These are phyloP conservation scores for Penicillium canariense DNA, from an alignment of 495 filamentous ascomycete genomes.

Conservation along the genomic window DNA sequence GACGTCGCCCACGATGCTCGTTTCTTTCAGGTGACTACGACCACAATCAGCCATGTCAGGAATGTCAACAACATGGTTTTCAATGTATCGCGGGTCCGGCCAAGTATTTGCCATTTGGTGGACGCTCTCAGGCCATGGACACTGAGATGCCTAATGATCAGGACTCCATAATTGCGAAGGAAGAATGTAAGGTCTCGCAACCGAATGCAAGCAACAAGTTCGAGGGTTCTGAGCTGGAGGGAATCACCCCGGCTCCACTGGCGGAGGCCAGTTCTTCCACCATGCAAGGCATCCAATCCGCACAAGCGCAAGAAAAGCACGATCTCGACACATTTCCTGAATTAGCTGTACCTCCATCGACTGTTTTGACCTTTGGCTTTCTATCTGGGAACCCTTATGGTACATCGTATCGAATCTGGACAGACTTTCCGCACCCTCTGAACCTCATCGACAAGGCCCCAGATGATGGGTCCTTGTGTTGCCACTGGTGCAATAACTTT, in stretches of 20 bases:
- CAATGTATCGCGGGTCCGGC: constrained; percentile 8
- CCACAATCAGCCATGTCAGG: not conserved
- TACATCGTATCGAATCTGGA: not conserved
- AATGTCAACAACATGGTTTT: constrained; percentile 3
- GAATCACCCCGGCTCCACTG: not conserved
- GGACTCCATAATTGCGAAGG: not conserved
- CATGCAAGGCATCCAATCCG: too few species aligned
- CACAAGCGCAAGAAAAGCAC: too few species aligned
- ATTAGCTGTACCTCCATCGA: not conserved
- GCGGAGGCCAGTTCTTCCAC: not conserved
- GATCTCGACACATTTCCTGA: too few species aligned
- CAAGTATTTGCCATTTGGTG: not conserved
- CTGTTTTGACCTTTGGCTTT: not conserved
- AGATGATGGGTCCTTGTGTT: not conserved
- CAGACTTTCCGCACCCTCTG: constrained; percentile 5
- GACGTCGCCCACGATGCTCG: not conserved
- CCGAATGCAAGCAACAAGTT: not conserved
- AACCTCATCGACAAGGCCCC: not conserved
- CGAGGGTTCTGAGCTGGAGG: not conserved
- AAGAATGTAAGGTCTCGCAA: not conserved
- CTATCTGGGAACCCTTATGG: not conserved
- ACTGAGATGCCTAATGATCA: not conserved
- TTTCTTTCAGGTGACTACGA: constrained; percentile 4
- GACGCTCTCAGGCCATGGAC: not conserved
- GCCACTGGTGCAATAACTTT: constrained; percentile 18